Conservation (phyloP, 352 stramenopile genomes). For the Elongisporangium prolatum region DNA sequence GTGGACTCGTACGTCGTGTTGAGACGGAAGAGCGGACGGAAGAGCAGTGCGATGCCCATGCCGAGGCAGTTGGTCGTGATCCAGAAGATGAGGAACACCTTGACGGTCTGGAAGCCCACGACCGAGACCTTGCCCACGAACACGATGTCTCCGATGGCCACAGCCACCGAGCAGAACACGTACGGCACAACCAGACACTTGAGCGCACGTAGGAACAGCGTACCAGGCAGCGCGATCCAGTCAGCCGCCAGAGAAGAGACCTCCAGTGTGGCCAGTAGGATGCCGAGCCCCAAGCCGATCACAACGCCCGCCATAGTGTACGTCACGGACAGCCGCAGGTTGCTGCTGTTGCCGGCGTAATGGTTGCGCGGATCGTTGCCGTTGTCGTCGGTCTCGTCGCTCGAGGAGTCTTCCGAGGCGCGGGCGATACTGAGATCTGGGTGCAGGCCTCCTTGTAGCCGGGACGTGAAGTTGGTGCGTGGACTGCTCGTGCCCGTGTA, state of each 20-base stretch:
- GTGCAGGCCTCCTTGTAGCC: neutral
- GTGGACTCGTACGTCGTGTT: constrained; percentile 9
- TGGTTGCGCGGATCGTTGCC: neutral
- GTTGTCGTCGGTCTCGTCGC: neutral
- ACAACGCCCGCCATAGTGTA: constrained; percentile 51
- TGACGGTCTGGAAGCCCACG: constrained; percentile 58
- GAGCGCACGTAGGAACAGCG: constrained; percentile 71
- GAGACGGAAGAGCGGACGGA: constrained; percentile 51
- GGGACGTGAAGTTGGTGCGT: constrained; percentile 45
- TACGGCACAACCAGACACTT: constrained; percentile 76
- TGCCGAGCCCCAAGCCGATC: constrained; percentile 43
- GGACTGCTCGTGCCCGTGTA: constrained; percentile 20
- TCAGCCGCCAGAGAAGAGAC: constrained; percentile 33
- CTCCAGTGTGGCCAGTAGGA: constrained; percentile 36
- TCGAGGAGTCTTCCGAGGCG: neutral
- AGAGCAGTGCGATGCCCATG: constrained; percentile 48
- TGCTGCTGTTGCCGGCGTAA: constrained; percentile 15
- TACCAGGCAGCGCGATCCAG: constrained; percentile 66
- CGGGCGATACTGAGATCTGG: neutral
- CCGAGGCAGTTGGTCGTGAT: constrained; percentile 41
- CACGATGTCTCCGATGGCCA: constrained; percentile 73
- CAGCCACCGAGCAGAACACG: constrained; percentile 75
- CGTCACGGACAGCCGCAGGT: constrained; percentile 41
- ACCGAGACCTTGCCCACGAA: constrained; percentile 70
- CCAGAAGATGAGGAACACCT: constrained; percentile 58